Evolutionary conservation across 352 stramenopile genomes (phyloP).

Genomic region (Phytophthora fragariae): DNA sequence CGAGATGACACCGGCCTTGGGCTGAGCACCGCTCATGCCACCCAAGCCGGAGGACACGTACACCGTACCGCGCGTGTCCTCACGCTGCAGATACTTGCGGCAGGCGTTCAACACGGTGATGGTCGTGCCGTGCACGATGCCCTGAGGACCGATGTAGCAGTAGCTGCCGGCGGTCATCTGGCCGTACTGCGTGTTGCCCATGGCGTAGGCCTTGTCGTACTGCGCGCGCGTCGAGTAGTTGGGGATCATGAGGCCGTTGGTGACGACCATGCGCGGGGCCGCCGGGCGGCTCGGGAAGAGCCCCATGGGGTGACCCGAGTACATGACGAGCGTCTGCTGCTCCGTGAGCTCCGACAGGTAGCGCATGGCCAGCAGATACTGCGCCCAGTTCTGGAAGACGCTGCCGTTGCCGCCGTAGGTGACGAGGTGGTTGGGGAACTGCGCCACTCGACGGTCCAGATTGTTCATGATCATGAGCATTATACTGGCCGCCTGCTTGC

Average conservation of each 20-base stretch:
- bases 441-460: conserved; percentile 83
- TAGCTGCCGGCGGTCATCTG: conserved; percentile 93
- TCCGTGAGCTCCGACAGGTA: conserved; percentile 90
- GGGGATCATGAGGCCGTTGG: conserved; percentile 92
- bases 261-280: conserved; percentile 86
- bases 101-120: conserved; percentile 91
- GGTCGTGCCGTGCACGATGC: conserved; percentile 91
- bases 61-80: conserved; percentile 78
- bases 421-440: conserved; percentile 89
- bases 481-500: conserved; percentile 80
- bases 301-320: conserved; percentile 89
- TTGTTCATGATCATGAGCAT: conserved; percentile 95
- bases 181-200: conserved; percentile 89
- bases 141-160: conserved; percentile 92
- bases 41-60: conserved; percentile 89
- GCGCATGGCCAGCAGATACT: conserved; percentile 90
- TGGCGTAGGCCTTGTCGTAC: conserved; percentile 91
- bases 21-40: conserved; percentile 89
- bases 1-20: conserved; percentile 86
- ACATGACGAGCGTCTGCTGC: conserved; percentile 91
- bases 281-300: conserved; percentile 83
- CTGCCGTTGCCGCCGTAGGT: conserved; percentile 92
- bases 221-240: conserved; percentile 89
- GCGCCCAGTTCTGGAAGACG: conserved; percentile 92
- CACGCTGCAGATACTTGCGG: conserved; percentile 86